phyloP scores from a whole-genome alignment of 2,329 filamentous ascomycete species.

The Rugonectria rugulosa region DNA sequence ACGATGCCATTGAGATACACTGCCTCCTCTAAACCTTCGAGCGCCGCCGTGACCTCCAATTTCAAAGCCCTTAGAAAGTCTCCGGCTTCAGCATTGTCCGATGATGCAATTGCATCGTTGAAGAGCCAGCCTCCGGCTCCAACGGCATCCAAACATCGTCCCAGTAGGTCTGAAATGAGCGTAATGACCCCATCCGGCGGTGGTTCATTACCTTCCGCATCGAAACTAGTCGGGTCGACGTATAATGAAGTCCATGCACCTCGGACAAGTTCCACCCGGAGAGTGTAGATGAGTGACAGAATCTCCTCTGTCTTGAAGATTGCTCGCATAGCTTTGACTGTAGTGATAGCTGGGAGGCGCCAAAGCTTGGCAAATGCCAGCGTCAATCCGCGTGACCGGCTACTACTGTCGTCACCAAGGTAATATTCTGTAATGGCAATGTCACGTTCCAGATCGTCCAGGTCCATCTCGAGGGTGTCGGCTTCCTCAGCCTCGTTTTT shows the following conservation, averaged over 20 bases:
- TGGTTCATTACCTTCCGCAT: conserved; percentile 48
- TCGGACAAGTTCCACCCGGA: conserved; percentile 75
- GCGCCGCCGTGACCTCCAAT: conserved; percentile 72
- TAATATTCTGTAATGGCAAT: conserved; percentile 73
- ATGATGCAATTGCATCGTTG: conserved; percentile 62
- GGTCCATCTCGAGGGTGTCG: conserved; percentile 57
- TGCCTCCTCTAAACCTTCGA: conserved; percentile 76
- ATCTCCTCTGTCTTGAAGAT: conserved; percentile 73
- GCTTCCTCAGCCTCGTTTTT: conserved; percentile 39
- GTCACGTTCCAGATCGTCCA: conserved; percentile 69
- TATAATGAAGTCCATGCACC: conserved; percentile 81
- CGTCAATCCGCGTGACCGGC: conserved; percentile 70
- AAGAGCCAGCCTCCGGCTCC: conserved; percentile 78
- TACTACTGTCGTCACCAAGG: conserved; percentile 68
- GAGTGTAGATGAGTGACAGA: conserved; percentile 73
- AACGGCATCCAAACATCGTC: conserved; percentile 77
- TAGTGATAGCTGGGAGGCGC: conserved; percentile 65
- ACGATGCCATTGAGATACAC: conserved; percentile 70
- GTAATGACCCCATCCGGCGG: conserved; percentile 74
- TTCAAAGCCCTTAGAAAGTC: conserved; percentile 72
- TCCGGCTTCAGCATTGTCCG: conserved; percentile 61
- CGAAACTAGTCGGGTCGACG: conserved; percentile 63
- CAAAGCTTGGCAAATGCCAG: conserved; percentile 75
- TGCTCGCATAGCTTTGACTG: conserved; percentile 69
- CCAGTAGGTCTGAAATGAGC: conserved; percentile 75